Conservation (phyloP, 1,284 basidiomycete species). For the Ganoderma sp. region DNA sequence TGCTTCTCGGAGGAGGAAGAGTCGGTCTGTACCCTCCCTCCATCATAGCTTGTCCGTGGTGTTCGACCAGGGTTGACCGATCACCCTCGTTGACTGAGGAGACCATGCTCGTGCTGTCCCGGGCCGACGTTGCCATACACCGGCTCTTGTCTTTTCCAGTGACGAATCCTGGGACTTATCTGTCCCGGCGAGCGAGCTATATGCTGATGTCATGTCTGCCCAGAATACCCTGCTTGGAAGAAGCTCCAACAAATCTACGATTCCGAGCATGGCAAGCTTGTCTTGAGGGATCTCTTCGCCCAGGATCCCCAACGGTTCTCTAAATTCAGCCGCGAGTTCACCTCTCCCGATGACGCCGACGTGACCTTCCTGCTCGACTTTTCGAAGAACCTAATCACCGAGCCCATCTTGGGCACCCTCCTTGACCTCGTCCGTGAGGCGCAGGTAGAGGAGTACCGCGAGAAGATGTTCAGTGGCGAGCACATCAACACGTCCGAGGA, state of each 20-base stretch:
- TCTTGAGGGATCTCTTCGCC: slow-evolving; percentile 91
- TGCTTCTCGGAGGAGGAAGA: not conserved
- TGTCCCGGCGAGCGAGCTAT: not conserved
- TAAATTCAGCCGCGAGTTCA: slow-evolving; percentile 85
- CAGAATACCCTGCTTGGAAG: slow-evolving; percentile 90
- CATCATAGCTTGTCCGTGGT: not conserved
- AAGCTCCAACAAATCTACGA: slow-evolving; percentile 89
- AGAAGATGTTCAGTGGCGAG: slow-evolving; percentile 94
- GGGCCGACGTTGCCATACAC: not conserved
- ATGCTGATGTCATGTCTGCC: not conserved
- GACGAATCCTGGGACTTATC: not conserved
- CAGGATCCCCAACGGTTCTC: slow-evolving; percentile 87
- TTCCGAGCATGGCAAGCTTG: slow-evolving; percentile 73
- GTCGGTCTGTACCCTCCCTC: not conserved
- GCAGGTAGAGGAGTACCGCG: slow-evolving; percentile 82
- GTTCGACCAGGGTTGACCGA: not conserved
- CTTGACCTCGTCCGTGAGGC: slow-evolving; percentile 88
- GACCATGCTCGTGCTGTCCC: not conserved
- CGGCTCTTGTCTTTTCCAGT: not conserved
- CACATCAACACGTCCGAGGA: slow-evolving; percentile 99
- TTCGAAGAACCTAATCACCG: slow-evolving; percentile 95
- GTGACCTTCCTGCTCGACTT: slow-evolving; percentile 92
- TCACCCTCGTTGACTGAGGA: not conserved
- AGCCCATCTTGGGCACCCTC: slow-evolving; percentile 80
- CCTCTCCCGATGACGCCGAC: slow-evolving; percentile 65